A percentile compares a stretch with the other conserved stretches of the same genome.
These are phyloP conservation scores for Arabis hirsuta DNA, from an alignment of 345 rosid genomes.

Conservation along the genomic window DNA sequence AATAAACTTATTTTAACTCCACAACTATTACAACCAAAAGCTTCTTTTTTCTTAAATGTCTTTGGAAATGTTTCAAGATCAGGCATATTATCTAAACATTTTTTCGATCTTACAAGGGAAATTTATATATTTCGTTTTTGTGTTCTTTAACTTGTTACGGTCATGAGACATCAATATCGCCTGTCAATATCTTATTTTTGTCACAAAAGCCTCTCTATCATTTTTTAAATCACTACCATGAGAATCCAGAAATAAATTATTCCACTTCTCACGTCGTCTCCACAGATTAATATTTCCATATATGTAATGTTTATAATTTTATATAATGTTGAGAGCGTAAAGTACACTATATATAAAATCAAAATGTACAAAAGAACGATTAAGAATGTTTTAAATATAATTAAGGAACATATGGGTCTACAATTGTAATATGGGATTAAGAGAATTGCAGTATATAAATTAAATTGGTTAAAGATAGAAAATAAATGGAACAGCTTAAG, in stretches of 20 bases:
- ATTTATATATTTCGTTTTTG: not conserved
- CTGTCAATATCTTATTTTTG: constrained; percentile 31
- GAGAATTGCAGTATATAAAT: not conserved
- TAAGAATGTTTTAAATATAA: not conserved
- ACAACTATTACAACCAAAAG: not conserved
- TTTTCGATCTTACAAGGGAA: not conserved
- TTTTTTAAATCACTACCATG: constrained; percentile 13
- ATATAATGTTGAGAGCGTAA: not conserved
- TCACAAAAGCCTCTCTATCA: constrained; percentile 29
- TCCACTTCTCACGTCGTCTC: not conserved
- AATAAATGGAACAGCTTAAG: constrained; percentile 37
- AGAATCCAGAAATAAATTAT: constrained; percentile 2
- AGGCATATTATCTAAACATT: not conserved
- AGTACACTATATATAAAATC: not conserved
- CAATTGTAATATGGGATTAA: not conserved
- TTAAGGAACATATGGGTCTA: not conserved
- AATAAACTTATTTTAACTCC: not conserved
- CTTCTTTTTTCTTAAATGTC: no score
- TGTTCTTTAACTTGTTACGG: not conserved
- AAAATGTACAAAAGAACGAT: not conserved
- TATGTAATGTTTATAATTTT: not conserved
- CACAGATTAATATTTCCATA: not conserved
- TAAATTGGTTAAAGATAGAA: not conserved
- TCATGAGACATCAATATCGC: constrained; percentile 30
- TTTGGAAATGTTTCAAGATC: not conserved